Base-by-base conservation (phyloP, 176 grass and related monocot genomes). In the Rhynchospora breviuscula region DNA sequence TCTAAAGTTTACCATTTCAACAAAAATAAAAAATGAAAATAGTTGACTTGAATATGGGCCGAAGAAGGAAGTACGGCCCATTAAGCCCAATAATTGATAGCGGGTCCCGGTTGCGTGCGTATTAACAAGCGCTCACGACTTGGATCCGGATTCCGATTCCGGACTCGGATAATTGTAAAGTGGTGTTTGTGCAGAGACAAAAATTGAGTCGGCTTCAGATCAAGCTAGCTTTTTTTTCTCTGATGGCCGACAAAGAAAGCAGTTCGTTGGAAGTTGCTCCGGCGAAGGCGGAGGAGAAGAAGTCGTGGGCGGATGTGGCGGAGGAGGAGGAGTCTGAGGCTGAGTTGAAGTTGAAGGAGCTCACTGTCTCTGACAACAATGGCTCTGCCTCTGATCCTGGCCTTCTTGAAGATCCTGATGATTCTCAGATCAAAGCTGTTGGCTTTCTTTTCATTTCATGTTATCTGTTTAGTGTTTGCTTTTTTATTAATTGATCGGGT, bases 371-470 rank as follows among this genome's bases (percentile, higher is more conserved):
- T 59, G 86, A 81, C 18, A 48, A 73, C 21, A 85, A 91, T 10
- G 62, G 45, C 40, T 12, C 35, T 10, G 62, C 21, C 40, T 12
- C 35, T 18, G 80, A 90, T 83, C 45, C 80, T 18, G 61, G 79
- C 14, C 86, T 91, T 56, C 90, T 97, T 59, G 88, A 95, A 5
- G 96, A 99, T 52, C 92, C 93, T 25, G 89, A 99, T 57, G 93
- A 99, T 45, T 81, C 91, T 53, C 89, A 99, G 67, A 99, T 99
- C 86, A 88, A 95, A 79, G 89, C 93, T 54, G 96, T 99, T 93
- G 60, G 83, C 35, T 22, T 72, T 31, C 4, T 70, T 0, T 25
- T 0, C 63, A 12, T 17, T 29, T 46, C 10, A 17, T 10, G 19
- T 45, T 15, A 4, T 67, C 44, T 26, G 21, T 67, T 45, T n/a